Evolutionary conservation across 768 basidiomycete species (phyloP), one percentile per base, ranked within the genome.

Genomic region (Lyophyllum atratum): DNA sequence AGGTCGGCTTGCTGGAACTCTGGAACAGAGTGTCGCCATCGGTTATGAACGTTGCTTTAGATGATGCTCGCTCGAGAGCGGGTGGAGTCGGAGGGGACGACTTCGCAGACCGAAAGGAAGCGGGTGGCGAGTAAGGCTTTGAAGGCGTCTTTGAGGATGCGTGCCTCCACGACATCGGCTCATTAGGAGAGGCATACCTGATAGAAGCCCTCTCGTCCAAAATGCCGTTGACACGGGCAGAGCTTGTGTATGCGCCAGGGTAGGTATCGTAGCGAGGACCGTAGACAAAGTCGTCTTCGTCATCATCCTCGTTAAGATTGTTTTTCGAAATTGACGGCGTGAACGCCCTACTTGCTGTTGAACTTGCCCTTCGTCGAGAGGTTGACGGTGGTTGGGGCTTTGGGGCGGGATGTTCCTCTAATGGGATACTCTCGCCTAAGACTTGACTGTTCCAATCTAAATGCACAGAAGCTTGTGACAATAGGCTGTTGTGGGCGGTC

Each of bases 361-460:
- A 54, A 25, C 45, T 49, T 34, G 49, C 55, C 24, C 61, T 49
- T 34, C 40, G 37, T 28, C 51, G 57, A n/a, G 52, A 56, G 17
- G 53, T 49, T 21, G 29, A 31, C 9, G 47, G 48, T 28, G 46
- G 43, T n/a, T 56, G 55, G 21, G 48, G 37, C 43, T 54, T 55
- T 22, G 57, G 42, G 4, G 55, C 14, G 55, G 42, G 24, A 10
- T 59, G 11, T 6, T 37, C 39, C 29, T 42, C 48, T 31, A 37
- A 25, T 12, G 24, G n/a, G 24, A 22, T n/a, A 12, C 28, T 11
- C 45, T 70, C 58, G 26, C 60, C 70, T 7, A 82, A 62, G 39
- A 81, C 63, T 28, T 76, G 75, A 19, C 64, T 62, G 22, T 68
- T 65, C 84, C 83, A 85, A 49, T 80, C 76, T 34, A 79, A 65